Evolutionary conservation across 225 moss, liverwort and hornwort species (phyloP), one percentile per base, ranked within the genome.

Genomic region (Asterella californica): DNA sequence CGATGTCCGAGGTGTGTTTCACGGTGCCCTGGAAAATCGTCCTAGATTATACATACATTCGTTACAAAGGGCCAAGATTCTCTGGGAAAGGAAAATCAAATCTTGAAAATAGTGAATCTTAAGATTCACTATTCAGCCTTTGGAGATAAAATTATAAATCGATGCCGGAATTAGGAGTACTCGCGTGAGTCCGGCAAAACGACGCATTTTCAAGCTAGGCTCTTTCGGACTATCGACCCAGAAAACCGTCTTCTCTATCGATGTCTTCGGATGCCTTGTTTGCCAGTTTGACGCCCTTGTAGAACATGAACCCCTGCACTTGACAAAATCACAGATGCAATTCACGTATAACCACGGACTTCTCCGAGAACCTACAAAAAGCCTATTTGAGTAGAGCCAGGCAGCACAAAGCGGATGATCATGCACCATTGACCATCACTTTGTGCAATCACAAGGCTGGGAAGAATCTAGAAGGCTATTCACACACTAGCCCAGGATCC

Each of bases 211-310:
- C 75, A 37, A 5, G 37, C 21, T 10, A 24, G 32, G 72, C 4
- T 70, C 38, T 37, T 30, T 9, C 6, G 3, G n/a, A 8, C 80
- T 62, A 88, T 49, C 85, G 82, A 72, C 61, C 72, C 38, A 48
- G 63, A 54, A 87, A 88, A 52, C 93, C 97, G 50, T 94, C 97
- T 76, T 94, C 89, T 84, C 80, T 89, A 74, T 97, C 97, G 57
- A 90, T 89, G 74, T 94, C 96, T 76, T 90, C 89, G 46, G 93
- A 93, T 73, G 93, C 96, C 83, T 94, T 93, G 47, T 97, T 97
- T 25, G 96, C 97, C 85, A 92, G 60, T 63, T 76, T 64, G 25
- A 91, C 93, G 30, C 92, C 88, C 78, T 94, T 94, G 85, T 82
- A 91, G 75, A 93, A 91, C 60, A 96, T 67, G 72, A 91, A 92